These are phyloP conservation scores for Fagopyrum homotropicum DNA, from an alignment of 148 eudicot genomes.

Conservation along the genomic window DNA sequence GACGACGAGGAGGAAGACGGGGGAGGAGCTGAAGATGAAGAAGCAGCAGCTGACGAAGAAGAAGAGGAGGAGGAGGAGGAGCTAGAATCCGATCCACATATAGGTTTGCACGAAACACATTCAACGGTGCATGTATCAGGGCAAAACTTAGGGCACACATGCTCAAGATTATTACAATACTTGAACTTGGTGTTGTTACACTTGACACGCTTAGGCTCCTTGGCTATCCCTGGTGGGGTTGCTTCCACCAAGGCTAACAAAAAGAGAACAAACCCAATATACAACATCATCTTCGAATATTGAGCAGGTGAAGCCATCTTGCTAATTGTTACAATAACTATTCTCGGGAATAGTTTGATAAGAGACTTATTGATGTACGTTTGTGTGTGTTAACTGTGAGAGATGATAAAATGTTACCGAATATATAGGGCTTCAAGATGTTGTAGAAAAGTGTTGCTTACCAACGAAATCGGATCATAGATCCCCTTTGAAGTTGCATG, in stretches of 20 bases:
- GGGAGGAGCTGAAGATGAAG: not conserved
- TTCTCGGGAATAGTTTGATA: not conserved
- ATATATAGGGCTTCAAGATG: not conserved
- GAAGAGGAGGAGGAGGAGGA: not conserved
- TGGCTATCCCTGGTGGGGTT: constrained; percentile 10
- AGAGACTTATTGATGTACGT: not conserved
- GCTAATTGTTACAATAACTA: not conserved
- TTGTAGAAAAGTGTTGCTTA: not conserved
- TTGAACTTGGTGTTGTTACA: constrained; percentile 8
- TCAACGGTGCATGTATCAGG: constrained; percentile 7
- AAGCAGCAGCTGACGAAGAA: not conserved
- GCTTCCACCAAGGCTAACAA: constrained; percentile 4
- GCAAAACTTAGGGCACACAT: constrained; percentile 12
- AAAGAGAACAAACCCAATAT: constrained; percentile 1
- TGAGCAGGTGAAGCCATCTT: not conserved
- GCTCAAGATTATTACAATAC: constrained; percentile 11
- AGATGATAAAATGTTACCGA: not conserved
- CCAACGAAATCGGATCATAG: not conserved
- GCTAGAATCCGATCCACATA: not conserved
- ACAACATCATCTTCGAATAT: not conserved
- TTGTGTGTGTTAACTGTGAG: not conserved
- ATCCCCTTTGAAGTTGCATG: not conserved
- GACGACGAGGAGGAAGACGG: not conserved
- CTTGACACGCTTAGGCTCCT: constrained; percentile 15
- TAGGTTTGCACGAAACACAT: constrained; percentile 9